A percentile compares a stretch with the other conserved stretches of the same genome.
Conservation (phyloP, 768 basidiomycete genomes). For the Pleurotus tuber-regium region DNA sequence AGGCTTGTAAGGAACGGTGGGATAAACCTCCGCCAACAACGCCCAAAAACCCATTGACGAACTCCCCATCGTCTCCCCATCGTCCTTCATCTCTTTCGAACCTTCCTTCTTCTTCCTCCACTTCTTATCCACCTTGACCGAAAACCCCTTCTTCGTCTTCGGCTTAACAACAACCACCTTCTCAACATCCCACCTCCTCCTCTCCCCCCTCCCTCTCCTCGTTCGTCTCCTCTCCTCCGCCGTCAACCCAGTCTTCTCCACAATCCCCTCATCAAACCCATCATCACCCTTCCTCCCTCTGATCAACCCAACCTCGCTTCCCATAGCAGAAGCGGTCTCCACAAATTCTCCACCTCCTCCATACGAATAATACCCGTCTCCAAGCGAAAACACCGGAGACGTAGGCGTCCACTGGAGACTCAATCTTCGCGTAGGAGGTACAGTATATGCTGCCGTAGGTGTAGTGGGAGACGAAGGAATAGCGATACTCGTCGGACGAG, state of each 20-base stretch:
- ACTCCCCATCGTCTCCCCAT: conserved; percentile 15
- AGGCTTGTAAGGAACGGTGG: conserved; percentile 72
- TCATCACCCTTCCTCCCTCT: conserved; percentile 1
- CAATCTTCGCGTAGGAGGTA: conserved; percentile 32
- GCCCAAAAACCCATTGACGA: conserved; percentile 37
- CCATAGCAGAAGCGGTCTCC: conserved; percentile 10
- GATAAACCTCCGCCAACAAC: conserved; percentile 57
- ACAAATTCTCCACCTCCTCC: neutral
- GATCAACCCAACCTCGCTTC: conserved; percentile 3
- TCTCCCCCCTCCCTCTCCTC: conserved; percentile 12
- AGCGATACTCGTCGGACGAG: conserved; percentile 39
- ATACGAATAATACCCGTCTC: conserved; percentile 3
- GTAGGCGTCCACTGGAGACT: conserved; percentile 71
- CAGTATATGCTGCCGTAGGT: conserved; percentile 26
- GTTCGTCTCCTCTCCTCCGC: conserved; percentile 38
- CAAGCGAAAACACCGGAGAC: conserved; percentile 33
- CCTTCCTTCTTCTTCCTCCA: neutral
- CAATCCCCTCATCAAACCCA: conserved; percentile 28
- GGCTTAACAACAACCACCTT: conserved; percentile 12
- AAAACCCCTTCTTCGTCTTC: conserved; percentile 1
- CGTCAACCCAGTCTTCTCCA: conserved; percentile 36
- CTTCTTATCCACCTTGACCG: conserved; percentile 7
- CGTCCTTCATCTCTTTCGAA: no score
- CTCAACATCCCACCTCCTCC: conserved; percentile 23
- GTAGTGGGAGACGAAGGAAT: conserved; percentile 29